phyloP scores from a whole-genome alignment of 345 rosid species.

The Lumnitzera littorea region DNA sequence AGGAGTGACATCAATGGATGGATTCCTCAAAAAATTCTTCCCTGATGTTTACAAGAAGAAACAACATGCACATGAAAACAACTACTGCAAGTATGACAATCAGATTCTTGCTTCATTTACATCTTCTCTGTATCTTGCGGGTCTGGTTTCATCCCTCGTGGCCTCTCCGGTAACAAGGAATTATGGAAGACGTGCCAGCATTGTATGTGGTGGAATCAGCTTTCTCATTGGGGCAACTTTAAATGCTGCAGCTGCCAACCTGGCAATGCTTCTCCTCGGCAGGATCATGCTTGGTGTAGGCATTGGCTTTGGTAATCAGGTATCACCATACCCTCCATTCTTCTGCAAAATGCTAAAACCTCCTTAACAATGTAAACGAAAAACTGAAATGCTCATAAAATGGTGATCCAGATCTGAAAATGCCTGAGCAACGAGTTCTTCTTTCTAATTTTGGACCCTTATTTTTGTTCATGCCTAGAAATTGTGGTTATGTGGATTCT shows the following conservation, averaged over 20 bases:
- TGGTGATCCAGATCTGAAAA: too few relatives aligned
- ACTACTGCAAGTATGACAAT: conserved; percentile 83
- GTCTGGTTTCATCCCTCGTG: conserved; percentile 66
- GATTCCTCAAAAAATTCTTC: conserved; percentile 69
- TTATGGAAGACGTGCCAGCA: conserved; percentile 77
- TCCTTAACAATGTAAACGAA: background rate
- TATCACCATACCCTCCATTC: conserved; percentile 1
- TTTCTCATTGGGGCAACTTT: conserved; percentile 65
- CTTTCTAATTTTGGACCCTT: too few relatives aligned
- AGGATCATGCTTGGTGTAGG: conserved; percentile 88
- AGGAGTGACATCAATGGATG: conserved; percentile 87
- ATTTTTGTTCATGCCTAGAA: too few relatives aligned
- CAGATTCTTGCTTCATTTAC: conserved; percentile 85
- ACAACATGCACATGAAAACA: conserved; percentile 71
- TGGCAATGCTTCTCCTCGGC: conserved; percentile 75
- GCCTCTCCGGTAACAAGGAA: conserved; percentile 74
- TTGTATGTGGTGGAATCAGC: conserved; percentile 75
- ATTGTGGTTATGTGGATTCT: too few relatives aligned
- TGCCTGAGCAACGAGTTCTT: too few relatives aligned
- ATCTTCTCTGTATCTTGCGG: conserved; percentile 86
- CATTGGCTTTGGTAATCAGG: conserved; percentile 98
- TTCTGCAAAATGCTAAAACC: background rate
- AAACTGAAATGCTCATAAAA: too few relatives aligned
- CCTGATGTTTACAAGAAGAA: conserved; percentile 50
- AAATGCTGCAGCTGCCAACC: conserved; percentile 61